Conservation (phyloP, 2,329 filamentous ascomycete genomes). For the Fusarium longipes region DNA sequence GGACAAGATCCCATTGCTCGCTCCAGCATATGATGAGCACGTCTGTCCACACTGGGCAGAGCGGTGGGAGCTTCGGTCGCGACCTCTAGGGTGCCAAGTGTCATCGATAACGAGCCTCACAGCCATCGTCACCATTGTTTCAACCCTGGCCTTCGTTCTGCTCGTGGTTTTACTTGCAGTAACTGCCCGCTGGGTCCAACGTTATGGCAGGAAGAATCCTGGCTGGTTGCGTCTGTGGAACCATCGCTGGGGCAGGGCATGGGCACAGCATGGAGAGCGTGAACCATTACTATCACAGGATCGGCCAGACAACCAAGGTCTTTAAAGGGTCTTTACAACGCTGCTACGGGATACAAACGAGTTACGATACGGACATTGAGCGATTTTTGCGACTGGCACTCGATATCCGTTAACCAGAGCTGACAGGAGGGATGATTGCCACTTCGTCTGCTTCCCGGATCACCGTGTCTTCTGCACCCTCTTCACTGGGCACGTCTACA, state of each 20-base stretch:
- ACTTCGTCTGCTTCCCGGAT: slow-evolving; percentile 84
- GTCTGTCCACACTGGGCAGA: slow-evolving; percentile 64
- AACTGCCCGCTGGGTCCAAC: slow-evolving; percentile 37
- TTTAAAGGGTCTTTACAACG: slow-evolving; percentile 5
- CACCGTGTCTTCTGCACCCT: slow-evolving; percentile 55
- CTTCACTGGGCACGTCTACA: slow-evolving; percentile 71
- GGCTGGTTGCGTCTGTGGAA: slow-evolving; percentile 32
- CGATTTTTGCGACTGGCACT: slow-evolving; percentile 26
- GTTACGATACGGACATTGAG: slow-evolving; percentile 5
- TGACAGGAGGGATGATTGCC: slow-evolving; percentile 88
- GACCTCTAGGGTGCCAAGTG: slow-evolving; percentile 52
- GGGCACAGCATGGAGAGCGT: slow-evolving; percentile 43
- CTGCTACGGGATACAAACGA: slow-evolving; percentile 19
- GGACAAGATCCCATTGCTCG: slow-evolving; percentile 58
- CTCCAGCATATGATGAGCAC: slow-evolving; percentile 61
- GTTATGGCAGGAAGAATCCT: slow-evolving; percentile 36
- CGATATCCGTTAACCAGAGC: slow-evolving; percentile 72
- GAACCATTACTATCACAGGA: slow-evolving; percentile 47
- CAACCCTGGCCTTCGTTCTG: slow-evolving; percentile 46
- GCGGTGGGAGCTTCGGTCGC: slow-evolving; percentile 53
- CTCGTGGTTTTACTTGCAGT: slow-evolving; percentile 41
- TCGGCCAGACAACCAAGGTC: slow-evolving; percentile 2
- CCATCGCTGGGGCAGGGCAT: slow-evolving; percentile 26
- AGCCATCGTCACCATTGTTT: slow-evolving; percentile 44
- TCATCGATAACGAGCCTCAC: slow-evolving; percentile 52